Base-by-base conservation (phyloP, 495 filamentous ascomycete species). In the Bathelium albidoporum region DNA sequence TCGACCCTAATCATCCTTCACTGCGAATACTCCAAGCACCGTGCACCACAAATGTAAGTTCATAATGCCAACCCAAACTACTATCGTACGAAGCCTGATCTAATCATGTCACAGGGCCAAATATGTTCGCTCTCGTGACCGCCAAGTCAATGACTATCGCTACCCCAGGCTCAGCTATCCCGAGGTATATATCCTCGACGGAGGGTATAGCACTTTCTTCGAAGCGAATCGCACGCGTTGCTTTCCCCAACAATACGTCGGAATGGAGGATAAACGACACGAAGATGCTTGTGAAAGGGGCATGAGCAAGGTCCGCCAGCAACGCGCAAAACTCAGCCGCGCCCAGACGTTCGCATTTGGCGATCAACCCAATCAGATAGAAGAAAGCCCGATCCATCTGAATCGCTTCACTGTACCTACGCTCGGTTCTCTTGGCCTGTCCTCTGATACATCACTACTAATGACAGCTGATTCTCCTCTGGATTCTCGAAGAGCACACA, bases 1-100 rank as follows among this genome's bases (percentile, higher is more conserved):
- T 87, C 85, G 60, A 92, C 90, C 0, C 80, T 96, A 7, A 71
- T 99, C 55, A 86, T 99, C 62, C 87, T 99, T 66, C 95, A 99
- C 75, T 99, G 95, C 81, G 95, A 99, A 72, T 99, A 97, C 73
- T 97, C 94, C 28, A 92, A 89, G 36, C 93, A 96, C 76, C 89
- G 94, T 28, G 94, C 94, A n/a, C 94, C 94, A 29, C 87, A 96
- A 68, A 97, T 97, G 92, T 76, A 73, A 68, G 73, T 39, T 28
- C 75, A 77, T 67, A 62, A 32, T 36, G 16, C 7, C n/a, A n/a
- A n/a, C n/a, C n/a, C n/a, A n/a, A n/a, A n/a, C n/a, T 60, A 29
- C 18, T 18, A 2, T 2, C 1, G 12, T 52, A 52, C 22, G 24
- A 12, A 14, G 24, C 2, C 10, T 16, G 41, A 32, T 43, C 68